Base-by-base conservation (phyloP, 1,284 basidiomycete species). In the Boletus sp. region DNA sequence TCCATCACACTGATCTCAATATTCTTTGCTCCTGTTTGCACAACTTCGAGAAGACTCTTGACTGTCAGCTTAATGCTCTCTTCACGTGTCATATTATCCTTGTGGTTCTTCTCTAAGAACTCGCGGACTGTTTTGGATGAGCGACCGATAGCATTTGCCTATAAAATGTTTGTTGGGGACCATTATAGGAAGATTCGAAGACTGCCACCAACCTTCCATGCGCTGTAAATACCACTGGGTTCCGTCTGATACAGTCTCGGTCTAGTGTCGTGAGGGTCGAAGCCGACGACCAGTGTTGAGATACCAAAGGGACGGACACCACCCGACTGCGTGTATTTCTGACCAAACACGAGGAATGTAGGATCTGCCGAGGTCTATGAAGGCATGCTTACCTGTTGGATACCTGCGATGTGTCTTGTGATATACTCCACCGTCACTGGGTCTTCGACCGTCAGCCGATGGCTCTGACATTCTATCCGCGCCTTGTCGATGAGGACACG, bases 11-110 rank as follows among this genome's bases (percentile, higher is more conserved):
- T 94, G 57, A 98, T 91, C 67, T 98, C 94, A 56, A 98, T 97
- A 69, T 98, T 99, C 78, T 99, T 99, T 4, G 96, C 96, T 20
- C 96, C 96, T 1, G 96, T 98, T 72, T 99, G 96, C 2, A 99
- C 96, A 23, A 99, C 95, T 67, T 99, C 96, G 22, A 99, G 76
- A 61, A 99, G 72, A 65, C 89, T 92, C 76, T 98, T 99, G 60
- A 99, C 82, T 0, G 96, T 91, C 33, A 99, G 75, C 69, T 98
- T 98, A 72, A 99, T 91, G 41, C 89, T 84, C 51, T 94, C 91
- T 33, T 94, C 93, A 52, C 90, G 79, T 12, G 80, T 76, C 72
- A 97, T 77, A 57, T 91, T 90, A 55, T 97, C 94, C 58, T 87
- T 91, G 73, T 96, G 91, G 64, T 98, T 97, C 80, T 99, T 99